These are phyloP conservation scores for Potentilla sterilis DNA, from an alignment of 306 rosid species.

Conservation along the genomic window DNA sequence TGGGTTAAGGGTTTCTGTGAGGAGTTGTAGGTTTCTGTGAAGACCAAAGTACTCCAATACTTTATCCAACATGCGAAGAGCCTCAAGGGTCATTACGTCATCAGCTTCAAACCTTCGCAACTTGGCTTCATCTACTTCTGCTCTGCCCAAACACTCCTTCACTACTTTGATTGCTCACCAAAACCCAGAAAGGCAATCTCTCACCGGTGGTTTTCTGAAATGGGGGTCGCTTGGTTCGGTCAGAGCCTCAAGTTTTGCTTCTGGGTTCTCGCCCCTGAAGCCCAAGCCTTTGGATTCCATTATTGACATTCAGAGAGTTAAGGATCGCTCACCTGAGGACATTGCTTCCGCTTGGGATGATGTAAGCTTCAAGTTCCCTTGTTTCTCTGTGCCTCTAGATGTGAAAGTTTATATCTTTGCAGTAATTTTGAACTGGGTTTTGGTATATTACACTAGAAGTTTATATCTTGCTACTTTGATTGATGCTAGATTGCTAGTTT, in stretches of 20 bases:
- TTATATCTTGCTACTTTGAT: slow-evolving; percentile 24
- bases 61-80: slow-evolving; percentile 45
- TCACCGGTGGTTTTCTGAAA: slow-evolving; percentile 54
- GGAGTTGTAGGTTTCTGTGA: too few relatives aligned
- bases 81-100: slow-evolving; percentile 32
- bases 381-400: not conserved
- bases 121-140: slow-evolving; percentile 13
- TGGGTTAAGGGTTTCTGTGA: too few relatives aligned
- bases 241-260: slow-evolving; percentile 66
- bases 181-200: slow-evolving; percentile 35
- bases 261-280: slow-evolving; percentile 77
- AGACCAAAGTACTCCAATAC: not conserved
- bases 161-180: slow-evolving; percentile 27
- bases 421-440: not conserved
- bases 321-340: slow-evolving; percentile 70
- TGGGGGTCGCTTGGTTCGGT: slow-evolving; percentile 70
- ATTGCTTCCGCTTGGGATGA: slow-evolving; percentile 86
- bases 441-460: not conserved
- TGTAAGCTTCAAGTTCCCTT: slow-evolving; percentile 44
- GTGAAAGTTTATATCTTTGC: not conserved
- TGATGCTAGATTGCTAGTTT: not conserved
- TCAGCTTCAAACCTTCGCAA: slow-evolving; percentile 12
- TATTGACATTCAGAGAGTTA: slow-evolving; percentile 59
- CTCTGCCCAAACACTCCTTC: slow-evolving; percentile 24
- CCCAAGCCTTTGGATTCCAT: slow-evolving; percentile 77